Evolutionary conservation across 306 rosid species (phyloP), one percentile per base, ranked within the genome.

Genomic region (Casuarina cunninghamiana): DNA sequence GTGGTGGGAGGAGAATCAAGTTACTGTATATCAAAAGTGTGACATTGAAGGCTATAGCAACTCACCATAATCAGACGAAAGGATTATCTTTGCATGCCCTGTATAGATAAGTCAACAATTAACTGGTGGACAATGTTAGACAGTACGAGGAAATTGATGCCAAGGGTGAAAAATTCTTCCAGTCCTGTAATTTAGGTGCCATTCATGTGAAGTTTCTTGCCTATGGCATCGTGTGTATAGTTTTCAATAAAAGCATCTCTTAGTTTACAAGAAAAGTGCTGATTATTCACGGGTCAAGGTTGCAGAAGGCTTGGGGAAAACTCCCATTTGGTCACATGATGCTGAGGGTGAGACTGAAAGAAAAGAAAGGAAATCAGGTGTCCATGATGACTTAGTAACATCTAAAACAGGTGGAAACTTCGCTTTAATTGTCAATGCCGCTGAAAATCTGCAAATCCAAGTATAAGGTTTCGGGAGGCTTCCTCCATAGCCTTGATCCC

Each of bases 1-100:
- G n/a, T 93, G 98, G 98, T 93, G 97, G 98, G 98, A 88, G 81
- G 88, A 80, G 86, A 93, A 93, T 84, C 91, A 93, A 86, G 80
- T 37, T 32, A 78, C 42, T 63, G 92, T 91, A 65, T 87, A 83
- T 79, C 86, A 71, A 50, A 90, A 89, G 81, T 93, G 87, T 79
- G 88, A 78, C 43, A 77, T 93, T 70, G 93, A 87, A 44, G 97
- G 91, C 74, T 93, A 89, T 77, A 72, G 55, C 26, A 77, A 87
- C 85, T 79, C 78, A 53, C 74, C 79, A 88, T 73, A 75, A 72
- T 45, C 83, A 77, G 71, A 77, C 83, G 83, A 81, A 77, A 84
- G 80, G 85, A 53, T 71, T 79, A 75, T 77, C 75, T 75, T 74
- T 78, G 74, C 67, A 44, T 75, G 80, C 76, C 82, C 82, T 81